These are phyloP conservation scores for Saturnispora galanensis DNA, from an alignment of 805 yeast species.

Conservation along the genomic window DNA sequence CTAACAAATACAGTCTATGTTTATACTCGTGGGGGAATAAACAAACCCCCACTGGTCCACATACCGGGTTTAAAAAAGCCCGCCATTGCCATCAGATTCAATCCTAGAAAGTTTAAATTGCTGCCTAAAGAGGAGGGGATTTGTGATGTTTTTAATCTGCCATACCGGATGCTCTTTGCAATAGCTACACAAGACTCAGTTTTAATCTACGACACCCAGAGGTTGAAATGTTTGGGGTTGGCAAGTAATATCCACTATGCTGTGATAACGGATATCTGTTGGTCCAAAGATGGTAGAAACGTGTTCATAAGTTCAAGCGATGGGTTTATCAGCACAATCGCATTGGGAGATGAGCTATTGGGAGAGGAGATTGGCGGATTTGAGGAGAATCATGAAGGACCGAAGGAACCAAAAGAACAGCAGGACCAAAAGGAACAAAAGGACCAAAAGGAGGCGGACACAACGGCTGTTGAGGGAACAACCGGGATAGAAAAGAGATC, in stretches of 20 bases:
- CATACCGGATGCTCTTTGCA: conserved; percentile 81
- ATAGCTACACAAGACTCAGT: conserved; percentile 88
- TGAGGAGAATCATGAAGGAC: conserved; percentile 11
- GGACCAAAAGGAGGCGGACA: background rate
- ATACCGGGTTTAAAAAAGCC: conserved; percentile 76
- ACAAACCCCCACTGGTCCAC: conserved; percentile 60
- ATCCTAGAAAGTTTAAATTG: conserved; percentile 45
- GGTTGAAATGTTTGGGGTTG: conserved; percentile 55
- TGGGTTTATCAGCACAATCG: conserved; percentile 75
- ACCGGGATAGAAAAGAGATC: background rate
- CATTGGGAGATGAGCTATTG: conserved; percentile 42
- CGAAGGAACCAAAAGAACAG: background rate
- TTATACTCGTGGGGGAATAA: conserved; percentile 61
- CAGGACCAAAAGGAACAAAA: background rate
- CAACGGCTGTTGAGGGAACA: conserved; percentile 25
- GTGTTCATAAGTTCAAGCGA: conserved; percentile 79
- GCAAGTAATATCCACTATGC: conserved; percentile 80
- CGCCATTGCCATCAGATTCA: conserved; percentile 73
- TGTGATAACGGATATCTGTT: conserved; percentile 75
- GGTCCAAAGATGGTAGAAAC: conserved; percentile 70
- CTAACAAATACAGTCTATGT: conserved; percentile 64
- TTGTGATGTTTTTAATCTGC: conserved; percentile 38
- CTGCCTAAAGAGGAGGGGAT: conserved; percentile 19
- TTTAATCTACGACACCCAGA: conserved; percentile 70
- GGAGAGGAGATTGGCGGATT: conserved; percentile 37